A percentile compares a stretch with the other conserved stretches of the same genome.
phyloP scores from a whole-genome alignment of 2,329 filamentous ascomycete species.

The Aureobasidium sp. region DNA sequence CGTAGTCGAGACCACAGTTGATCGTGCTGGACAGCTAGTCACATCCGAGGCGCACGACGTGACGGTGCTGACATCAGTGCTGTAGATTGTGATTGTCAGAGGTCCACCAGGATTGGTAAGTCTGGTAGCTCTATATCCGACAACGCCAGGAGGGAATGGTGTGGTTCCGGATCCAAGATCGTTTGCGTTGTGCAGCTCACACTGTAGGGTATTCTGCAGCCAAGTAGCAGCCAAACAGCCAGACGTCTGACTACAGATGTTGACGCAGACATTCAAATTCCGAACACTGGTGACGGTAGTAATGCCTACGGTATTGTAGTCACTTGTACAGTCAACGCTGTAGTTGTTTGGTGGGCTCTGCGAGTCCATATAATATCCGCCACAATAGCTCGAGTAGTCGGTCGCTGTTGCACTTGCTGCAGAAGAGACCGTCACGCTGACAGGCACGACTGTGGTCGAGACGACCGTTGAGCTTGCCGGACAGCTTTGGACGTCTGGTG shows the following conservation, averaged over 20 bases:
- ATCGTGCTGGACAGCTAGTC: slow-evolving; percentile 7
- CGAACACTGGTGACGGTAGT: neutral
- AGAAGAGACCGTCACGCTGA: slow-evolving; percentile 1
- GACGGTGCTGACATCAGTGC: slow-evolving; percentile 12
- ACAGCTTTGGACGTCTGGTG: slow-evolving; percentile 13
- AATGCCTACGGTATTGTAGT: neutral
- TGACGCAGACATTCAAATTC: neutral
- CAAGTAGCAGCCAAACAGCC: neutral
- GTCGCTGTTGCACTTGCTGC: neutral
- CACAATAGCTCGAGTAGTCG: neutral
- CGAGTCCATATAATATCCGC: neutral
- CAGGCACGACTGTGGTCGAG: neutral
- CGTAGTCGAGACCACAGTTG: slow-evolving; percentile 7
- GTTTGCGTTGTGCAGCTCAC: neutral
- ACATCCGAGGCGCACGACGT: slow-evolving; percentile 14
- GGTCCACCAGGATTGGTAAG: neutral
- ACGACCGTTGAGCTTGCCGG: slow-evolving; percentile 13
- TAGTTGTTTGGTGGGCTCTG: neutral
- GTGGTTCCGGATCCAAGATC: slow-evolving; percentile 4
- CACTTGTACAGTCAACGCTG: neutral
- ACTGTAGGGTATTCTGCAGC: neutral
- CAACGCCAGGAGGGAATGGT: neutral
- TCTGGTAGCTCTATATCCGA: slow-evolving; percentile 1
- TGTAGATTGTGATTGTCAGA: slow-evolving; percentile 10
- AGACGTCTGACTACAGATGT: neutral